These are phyloP conservation scores for Arabidopsis thaliana DNA, from an alignment of 345 rosid genomes.

Conservation along the genomic window TAIR10.1 NC_003075.7:14686001-14686500, in stretches of 20 bases:
- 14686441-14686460: conserved; percentile 1
- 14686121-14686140: conserved; percentile 15
- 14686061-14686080: background rate
- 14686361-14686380: conserved; percentile 3
- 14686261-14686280: background rate
- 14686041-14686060: background rate
- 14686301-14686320: conserved; percentile 27
- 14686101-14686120: background rate
- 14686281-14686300: conserved; percentile 3
- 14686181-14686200: conserved; percentile 16
- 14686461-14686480: conserved; percentile 6
- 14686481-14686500: background rate
- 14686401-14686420: conserved; percentile 3
- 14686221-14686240: background rate
- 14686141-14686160: conserved; percentile 16
- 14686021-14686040: background rate
- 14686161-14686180: conserved; percentile 15
- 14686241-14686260: conserved; percentile 23
- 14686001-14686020: background rate
- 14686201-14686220: conserved; percentile 15
- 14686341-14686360: conserved; percentile 16
- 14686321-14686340: conserved; percentile 10
- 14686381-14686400: conserved; percentile 23
- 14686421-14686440: conserved; percentile 12
- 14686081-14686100: conserved; percentile 5